Percentiles rank a stretch among this genome's conserved stretches.
Conservation (phyloP, 2,329 filamentous ascomycete genomes). For the Colletotrichum chlorophyti region DNA sequence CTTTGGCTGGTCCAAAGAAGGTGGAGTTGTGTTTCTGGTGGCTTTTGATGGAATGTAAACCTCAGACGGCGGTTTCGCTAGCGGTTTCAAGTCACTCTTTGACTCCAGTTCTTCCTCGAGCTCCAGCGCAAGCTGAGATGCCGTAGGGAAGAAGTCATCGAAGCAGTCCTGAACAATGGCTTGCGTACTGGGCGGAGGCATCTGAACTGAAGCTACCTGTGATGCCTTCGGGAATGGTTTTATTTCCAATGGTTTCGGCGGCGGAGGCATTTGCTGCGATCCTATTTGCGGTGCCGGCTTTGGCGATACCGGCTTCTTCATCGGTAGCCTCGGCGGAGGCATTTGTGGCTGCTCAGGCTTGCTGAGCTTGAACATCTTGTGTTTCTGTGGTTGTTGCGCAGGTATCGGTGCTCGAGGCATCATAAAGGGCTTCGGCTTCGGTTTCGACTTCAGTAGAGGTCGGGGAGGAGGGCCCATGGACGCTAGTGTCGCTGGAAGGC, state of each 20-base stretch:
- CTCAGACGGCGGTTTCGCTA: neutral
- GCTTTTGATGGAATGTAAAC: neutral
- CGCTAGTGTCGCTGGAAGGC: neutral
- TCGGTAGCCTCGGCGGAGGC: neutral
- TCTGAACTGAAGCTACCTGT: constrained; percentile 27
- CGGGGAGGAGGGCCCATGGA: neutral
- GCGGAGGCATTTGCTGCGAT: neutral
- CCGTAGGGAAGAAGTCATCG: constrained; percentile 62
- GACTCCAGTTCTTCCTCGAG: constrained; percentile 46
- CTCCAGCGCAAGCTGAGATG: constrained; percentile 62
- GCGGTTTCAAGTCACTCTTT: neutral
- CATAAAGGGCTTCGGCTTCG: constrained; percentile 23
- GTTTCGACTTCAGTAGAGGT: constrained; percentile 4
- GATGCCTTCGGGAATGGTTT: constrained; percentile 4
- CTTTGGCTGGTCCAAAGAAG: no score
- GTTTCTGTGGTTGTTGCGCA: neutral
- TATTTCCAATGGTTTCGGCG: neutral
- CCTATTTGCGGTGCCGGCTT: neutral
- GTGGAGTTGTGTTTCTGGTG: neutral
- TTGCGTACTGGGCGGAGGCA: constrained; percentile 54
- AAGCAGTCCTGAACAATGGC: constrained; percentile 55
- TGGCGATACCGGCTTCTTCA: neutral
- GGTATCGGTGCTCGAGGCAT: constrained; percentile 7
- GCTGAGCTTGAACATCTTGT: neutral
- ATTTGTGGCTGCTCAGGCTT: neutral